A percentile compares a stretch with the other conserved stretches of the same genome.
Evolutionary conservation across 257 asterid genomes (phyloP).

Genomic region (Lycium barbarum): DNA sequence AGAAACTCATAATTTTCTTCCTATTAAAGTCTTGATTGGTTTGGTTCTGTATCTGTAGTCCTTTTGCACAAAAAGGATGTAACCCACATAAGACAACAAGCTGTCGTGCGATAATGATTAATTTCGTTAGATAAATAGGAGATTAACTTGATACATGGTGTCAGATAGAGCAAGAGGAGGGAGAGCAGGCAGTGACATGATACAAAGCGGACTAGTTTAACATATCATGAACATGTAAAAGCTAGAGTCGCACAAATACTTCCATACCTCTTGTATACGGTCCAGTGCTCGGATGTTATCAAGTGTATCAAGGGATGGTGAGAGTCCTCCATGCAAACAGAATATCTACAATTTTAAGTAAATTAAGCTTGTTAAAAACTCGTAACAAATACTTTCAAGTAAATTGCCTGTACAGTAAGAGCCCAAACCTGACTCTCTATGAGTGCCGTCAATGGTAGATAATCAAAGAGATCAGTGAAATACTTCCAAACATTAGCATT

Average conservation of each 20-base stretch:
- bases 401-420: conserved; percentile 19
- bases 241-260: neutral
- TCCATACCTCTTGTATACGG: conserved; percentile 89
- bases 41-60: neutral
- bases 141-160: conserved; percentile 2
- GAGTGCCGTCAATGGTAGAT: conserved; percentile 95
- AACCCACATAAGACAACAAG: neutral
- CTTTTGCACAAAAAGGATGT: neutral
- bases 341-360: conserved; percentile 59
- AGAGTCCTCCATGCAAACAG: conserved; percentile 98
- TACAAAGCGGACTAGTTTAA: neutral
- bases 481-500: conserved; percentile 97
- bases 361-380: conserved; percentile 36
- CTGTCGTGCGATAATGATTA: neutral
- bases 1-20: neutral
- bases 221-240: conserved; percentile 15
- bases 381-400: conserved; percentile 31
- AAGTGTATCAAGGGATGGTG: conserved; percentile 94
- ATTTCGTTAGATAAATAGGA: conserved; percentile 6
- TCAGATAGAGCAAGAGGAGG: neutral
- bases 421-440: conserved; percentile 95
- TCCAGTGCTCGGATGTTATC: conserved; percentile 90
- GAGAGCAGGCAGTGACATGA: neutral
- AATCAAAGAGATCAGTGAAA: conserved; percentile 96
- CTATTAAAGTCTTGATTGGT: neutral